Evolutionary conservation across 495 filamentous ascomycete genomes (phyloP), one percentile per base, ranked within the genome.

Genomic region (Penicillium paxilli): DNA sequence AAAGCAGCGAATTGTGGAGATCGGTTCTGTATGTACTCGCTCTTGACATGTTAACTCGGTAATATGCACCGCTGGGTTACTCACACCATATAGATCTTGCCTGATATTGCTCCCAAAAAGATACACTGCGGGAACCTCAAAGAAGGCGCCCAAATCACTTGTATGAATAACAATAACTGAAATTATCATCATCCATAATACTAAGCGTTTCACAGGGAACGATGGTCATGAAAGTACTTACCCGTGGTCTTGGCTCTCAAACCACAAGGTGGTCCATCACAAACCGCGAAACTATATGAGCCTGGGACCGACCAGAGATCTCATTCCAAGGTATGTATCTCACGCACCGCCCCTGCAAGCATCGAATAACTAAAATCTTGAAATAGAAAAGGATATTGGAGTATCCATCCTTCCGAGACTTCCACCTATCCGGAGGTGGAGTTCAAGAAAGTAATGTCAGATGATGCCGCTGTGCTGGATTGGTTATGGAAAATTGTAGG

Each of bases 1-100:
- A 12, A 83, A 70, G 65, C 92, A 96, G 68, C 78, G 90, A 26
- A 79, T 80, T 23, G 75, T 87, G 32, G 79, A 93, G 60, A 91
- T 86, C 1, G 92, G 92, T 59, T 69, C 68, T 52, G 86, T 88
- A 76, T 57, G 75, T 38, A 6, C 30, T 17, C 30, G n/a, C n/a
- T 32, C n/a, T 32, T 32, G 11, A 4, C 30, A 4, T 32, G 11
- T 10, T n/a, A n/a, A n/a, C n/a, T n/a, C 11, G 30, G 30, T 17
- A n/a, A 44, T 44, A 11, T 28, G 4, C 25, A 25, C 4, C 37
- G n/a, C 4, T 7, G 12, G 6, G 16, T 25, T 16, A 9, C 51
- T 54, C 2, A 55, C 26, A 26, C 12, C 14, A 21, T 7, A 4
- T 52, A 69, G 85, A 77, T 91, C 35, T 76, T 83, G 0, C 22